Evolutionary conservation across 2,329 filamentous ascomycete genomes (phyloP).

Genomic region (Colletotrichum graminicola): DNA sequence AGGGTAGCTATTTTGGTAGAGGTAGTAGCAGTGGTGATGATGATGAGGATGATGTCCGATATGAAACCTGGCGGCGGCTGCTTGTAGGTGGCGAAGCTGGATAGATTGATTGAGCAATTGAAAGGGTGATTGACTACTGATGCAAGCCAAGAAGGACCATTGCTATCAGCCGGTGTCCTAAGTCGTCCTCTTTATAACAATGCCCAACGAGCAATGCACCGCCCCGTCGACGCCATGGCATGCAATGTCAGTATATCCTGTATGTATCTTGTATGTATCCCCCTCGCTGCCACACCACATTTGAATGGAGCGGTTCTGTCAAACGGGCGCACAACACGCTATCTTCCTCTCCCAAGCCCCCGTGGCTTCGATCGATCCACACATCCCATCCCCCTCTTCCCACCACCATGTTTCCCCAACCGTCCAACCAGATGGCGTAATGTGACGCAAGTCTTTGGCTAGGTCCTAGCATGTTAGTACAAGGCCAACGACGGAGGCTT

Average conservation of each 20-base stretch:
- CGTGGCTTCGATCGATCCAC: not conserved
- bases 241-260: slow-evolving; percentile 30
- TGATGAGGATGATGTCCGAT: not conserved
- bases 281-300: not conserved
- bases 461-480: not conserved
- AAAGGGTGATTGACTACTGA: slow-evolving; percentile 31
- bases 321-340: slow-evolving; percentile 33
- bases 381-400: not conserved
- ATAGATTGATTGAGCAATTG: not conserved
- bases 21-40: not conserved
- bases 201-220: slow-evolving; percentile 32
- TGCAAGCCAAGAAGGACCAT: slow-evolving; percentile 22
- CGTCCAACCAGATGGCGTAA: slow-evolving; percentile 2
- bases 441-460: not conserved
- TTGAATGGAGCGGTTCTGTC: slow-evolving; percentile 8
- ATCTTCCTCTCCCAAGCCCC: slow-evolving; percentile 12
- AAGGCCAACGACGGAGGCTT: not conserved
- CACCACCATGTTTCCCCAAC: not conserved
- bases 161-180: not conserved
- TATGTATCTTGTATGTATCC: not conserved
- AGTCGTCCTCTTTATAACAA: slow-evolving; percentile 20
- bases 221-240: slow-evolving; percentile 18
- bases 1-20: not conserved
- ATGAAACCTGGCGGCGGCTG: not conserved
- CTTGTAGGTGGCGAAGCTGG: not conserved